phyloP scores from a whole-genome alignment of 495 filamentous ascomycete species.

The Elasticomyces elasticus region DNA sequence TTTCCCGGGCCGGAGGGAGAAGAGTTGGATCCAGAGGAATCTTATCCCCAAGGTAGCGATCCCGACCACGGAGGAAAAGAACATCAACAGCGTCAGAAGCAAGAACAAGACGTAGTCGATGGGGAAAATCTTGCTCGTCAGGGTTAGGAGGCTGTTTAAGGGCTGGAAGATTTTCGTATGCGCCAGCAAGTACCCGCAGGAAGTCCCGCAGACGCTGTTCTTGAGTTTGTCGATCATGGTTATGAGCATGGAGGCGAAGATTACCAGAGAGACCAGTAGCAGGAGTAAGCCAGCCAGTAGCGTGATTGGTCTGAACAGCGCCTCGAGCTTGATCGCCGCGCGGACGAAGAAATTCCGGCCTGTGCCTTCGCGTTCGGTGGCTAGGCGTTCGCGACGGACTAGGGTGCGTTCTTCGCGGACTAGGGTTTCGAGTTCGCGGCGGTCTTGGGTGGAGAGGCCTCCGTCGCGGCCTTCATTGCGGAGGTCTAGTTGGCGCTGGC shows the following conservation, averaged over 20 bases:
- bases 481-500: slow-evolving; percentile 80
- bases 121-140: slow-evolving; percentile 74
- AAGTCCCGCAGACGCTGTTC: slow-evolving; percentile 82
- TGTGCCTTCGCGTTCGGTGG: slow-evolving; percentile 68
- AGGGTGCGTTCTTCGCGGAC: slow-evolving; percentile 85
- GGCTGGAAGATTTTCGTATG: slow-evolving; percentile 91
- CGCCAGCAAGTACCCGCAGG: slow-evolving; percentile 89
- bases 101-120: slow-evolving; percentile 86
- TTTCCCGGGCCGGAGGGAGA: slow-evolving; percentile 77
- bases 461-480: slow-evolving; percentile 68
- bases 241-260: slow-evolving; percentile 88
- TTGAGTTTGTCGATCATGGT: slow-evolving; percentile 92
- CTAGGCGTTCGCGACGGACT: slow-evolving; percentile 77
- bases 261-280: slow-evolving; percentile 55
- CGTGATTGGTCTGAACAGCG: slow-evolving; percentile 72
- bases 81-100: slow-evolving; percentile 72
- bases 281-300: slow-evolving; percentile 74
- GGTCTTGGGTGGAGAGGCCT: slow-evolving; percentile 70
- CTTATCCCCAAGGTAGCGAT: slow-evolving; percentile 81
- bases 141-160: slow-evolving; percentile 80
- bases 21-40: slow-evolving; percentile 88
- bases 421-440: slow-evolving; percentile 76
- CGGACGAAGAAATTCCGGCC: slow-evolving; percentile 57
- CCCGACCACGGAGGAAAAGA: slow-evolving; percentile 74
- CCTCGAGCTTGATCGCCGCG: slow-evolving; percentile 65